Evolutionary conservation across 139 green algal species (phyloP), one percentile per base, ranked within the genome.

Genomic region (Chara braunii): DNA sequence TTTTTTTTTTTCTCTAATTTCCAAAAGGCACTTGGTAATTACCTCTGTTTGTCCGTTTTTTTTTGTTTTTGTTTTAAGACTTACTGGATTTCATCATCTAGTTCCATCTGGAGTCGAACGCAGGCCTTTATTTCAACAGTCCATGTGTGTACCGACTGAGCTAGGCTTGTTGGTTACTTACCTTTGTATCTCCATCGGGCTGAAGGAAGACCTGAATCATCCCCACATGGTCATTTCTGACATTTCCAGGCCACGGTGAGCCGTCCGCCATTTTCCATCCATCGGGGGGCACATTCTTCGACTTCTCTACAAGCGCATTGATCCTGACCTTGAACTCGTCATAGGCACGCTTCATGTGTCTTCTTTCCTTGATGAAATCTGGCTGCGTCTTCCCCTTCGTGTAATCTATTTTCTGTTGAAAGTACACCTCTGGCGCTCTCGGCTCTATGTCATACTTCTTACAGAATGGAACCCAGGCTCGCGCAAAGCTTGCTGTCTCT

Each of bases 161-260:
- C n/a, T n/a, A n/a, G n/a, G n/a, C n/a, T n/a, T n/a, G n/a, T n/a
- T n/a, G n/a, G n/a, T n/a, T n/a, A n/a, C n/a, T n/a, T n/a, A n/a
- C n/a, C n/a, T n/a, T n/a, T n/a, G 14, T 26, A 11, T 12, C 12
- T 26, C n/a, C n/a, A n/a, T n/a, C n/a, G n/a, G 60, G 44, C 8
- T 50, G 48, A 2, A 70, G n/a, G 14, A 70, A 70, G 29, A 75
- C 65, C 59, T 75, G 67, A 23, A 76, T 76, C 58, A 76, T 76
- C 51, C 67, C 67, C 28, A 36, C 37, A 24, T 76, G 67, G 67
- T 76, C 67, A 30, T 45, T 33, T 7, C 37, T 45, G 24, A 72
- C 63, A 24, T 76, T 71, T 4, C 67, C 67, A 32, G 67, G 67
- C 67, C 67, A 76, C 4, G 67, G 67, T 23, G 58, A 72, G 44